Conservation (phyloP, 2,329 filamentous ascomycete genomes). For the Ophiostoma sp. region DNA sequence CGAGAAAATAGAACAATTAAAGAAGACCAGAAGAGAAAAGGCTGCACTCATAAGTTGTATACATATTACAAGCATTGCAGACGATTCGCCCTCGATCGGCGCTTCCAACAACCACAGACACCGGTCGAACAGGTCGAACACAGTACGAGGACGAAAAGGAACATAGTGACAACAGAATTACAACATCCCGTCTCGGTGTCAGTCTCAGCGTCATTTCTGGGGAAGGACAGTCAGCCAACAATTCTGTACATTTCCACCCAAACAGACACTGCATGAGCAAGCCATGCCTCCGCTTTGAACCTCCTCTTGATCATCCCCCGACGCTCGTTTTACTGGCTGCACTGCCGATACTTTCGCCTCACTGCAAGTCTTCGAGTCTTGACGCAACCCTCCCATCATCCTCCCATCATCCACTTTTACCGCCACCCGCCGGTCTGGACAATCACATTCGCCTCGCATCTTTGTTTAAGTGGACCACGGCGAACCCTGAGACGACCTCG, state of each 20-base stretch:
- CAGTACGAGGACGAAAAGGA: background rate
- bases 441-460: background rate
- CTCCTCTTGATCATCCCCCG: slow-evolving; percentile 3
- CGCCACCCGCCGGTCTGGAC: background rate
- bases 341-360: background rate
- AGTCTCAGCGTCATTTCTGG: background rate
- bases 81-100: background rate
- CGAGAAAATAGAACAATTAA: background rate
- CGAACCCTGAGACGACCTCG: background rate
- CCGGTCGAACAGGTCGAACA: background rate
- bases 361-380: background rate
- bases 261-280: background rate
- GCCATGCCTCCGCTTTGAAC: background rate
- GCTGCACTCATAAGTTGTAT: background rate
- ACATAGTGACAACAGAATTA: background rate
- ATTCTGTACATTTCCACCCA: background rate
- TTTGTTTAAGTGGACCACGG: background rate
- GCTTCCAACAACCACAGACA: background rate
- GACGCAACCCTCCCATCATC: background rate
- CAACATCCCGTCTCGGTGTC: background rate
- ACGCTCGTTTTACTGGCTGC: slow-evolving; percentile 21
- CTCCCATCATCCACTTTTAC: no score
- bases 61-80: background rate
- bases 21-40: background rate
- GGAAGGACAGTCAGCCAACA: background rate